Percentiles rank a stretch among this genome's conserved stretches.
phyloP scores from a whole-genome alignment of 257 asterid species.

The Prunella vulgaris region DNA sequence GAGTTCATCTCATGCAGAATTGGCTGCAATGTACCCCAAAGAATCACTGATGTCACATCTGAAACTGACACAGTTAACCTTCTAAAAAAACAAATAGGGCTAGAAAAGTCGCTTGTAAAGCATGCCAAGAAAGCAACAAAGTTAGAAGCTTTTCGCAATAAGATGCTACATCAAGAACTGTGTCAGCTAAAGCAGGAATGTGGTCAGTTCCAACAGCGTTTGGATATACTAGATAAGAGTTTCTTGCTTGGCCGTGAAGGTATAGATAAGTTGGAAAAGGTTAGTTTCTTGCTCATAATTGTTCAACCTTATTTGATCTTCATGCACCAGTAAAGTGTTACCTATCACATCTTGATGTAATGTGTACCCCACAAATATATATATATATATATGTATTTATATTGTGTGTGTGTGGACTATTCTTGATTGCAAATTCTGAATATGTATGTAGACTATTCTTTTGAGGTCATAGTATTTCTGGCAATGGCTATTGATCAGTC shows the following conservation, averaged over 20 bases:
- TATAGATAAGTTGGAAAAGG: slow-evolving; percentile 56
- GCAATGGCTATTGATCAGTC: background rate
- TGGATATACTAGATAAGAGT: slow-evolving; percentile 44
- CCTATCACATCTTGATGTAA: slow-evolving; percentile 2
- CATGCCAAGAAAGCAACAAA: slow-evolving; percentile 63
- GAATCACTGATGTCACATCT: slow-evolving; percentile 22
- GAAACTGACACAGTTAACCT: slow-evolving; percentile 52
- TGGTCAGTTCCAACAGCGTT: slow-evolving; percentile 43
- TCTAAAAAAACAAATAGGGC: slow-evolving; percentile 53
- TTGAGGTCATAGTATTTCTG: background rate
- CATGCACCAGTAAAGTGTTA: slow-evolving; percentile 4
- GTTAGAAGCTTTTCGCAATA: slow-evolving; percentile 54
- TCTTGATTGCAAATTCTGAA: slow-evolving; percentile 12
- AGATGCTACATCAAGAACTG: slow-evolving; percentile 52
- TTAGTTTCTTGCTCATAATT: slow-evolving; percentile 35
- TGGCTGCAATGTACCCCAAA: slow-evolving; percentile 25
- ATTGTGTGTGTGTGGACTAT: background rate
- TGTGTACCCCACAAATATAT: background rate
- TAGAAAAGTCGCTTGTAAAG: slow-evolving; percentile 63
- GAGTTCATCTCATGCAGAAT: slow-evolving; percentile 37
- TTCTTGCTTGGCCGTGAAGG: slow-evolving; percentile 37
- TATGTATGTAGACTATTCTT: background rate
- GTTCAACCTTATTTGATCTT: slow-evolving; percentile 9
- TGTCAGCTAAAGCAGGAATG: slow-evolving; percentile 49
- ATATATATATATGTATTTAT: too few relatives aligned